Evolutionary conservation across 345 rosid species (phyloP).

Genomic region (Fremontodendron californicum): DNA sequence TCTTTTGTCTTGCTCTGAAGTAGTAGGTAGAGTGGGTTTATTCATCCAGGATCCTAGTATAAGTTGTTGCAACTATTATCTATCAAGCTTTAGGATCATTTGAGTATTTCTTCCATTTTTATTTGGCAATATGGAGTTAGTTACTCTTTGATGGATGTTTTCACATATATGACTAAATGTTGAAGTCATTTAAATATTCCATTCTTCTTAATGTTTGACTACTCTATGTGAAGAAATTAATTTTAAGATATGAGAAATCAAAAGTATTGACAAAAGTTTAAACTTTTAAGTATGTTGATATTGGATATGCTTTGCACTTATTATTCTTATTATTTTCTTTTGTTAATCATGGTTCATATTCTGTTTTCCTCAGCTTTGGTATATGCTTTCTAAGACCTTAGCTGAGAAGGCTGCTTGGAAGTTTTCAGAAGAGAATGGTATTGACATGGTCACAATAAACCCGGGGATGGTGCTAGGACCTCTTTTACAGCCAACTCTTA

Average conservation of each 20-base stretch:
- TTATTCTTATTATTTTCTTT: not conserved
- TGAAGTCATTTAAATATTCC: not conserved
- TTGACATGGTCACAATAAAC: conserved; percentile 36
- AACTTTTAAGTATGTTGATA: not conserved
- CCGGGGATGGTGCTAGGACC: conserved; percentile 43
- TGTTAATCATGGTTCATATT: not conserved
- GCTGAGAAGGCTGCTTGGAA: conserved; percentile 50
- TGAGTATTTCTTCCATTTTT: not conserved
- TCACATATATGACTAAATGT: not conserved
- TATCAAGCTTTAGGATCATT: not conserved
- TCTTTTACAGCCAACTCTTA: conserved; percentile 40
- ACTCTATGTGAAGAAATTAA: not conserved
- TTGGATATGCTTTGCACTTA: not conserved
- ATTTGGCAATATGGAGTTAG: not conserved
- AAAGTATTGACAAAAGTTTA: not conserved
- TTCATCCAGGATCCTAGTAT: not conserved
- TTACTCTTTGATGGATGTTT: not conserved
- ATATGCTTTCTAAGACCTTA: conserved; percentile 35
- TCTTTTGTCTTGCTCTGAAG: not conserved
- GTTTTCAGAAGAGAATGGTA: conserved; percentile 33
- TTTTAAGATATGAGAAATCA: not conserved
- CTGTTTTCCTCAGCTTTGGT: conserved; percentile 28
- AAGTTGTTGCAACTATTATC: not conserved
- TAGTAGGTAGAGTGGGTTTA: not conserved
- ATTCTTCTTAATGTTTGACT: not conserved